Evolutionary conservation across 345 rosid genomes (phyloP).

Genomic region (Hibiscus syriacus): DNA sequence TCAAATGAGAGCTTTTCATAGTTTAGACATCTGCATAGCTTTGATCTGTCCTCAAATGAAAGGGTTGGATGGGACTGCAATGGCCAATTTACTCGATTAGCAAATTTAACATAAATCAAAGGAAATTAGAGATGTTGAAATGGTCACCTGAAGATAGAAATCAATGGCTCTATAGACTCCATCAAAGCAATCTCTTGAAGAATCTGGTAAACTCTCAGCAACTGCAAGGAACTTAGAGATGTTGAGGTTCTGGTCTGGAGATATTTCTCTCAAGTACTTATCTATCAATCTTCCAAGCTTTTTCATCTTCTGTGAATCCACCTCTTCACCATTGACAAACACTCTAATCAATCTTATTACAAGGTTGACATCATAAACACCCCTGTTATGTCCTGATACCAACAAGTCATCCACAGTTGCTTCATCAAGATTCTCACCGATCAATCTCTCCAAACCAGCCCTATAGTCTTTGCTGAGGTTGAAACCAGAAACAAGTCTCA

Average conservation of each 20-base stretch:
- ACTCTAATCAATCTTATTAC: conserved; percentile 48
- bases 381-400: conserved; percentile 38
- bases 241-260: conserved; percentile 66
- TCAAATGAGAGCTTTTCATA: conserved; percentile 63
- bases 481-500: conserved; percentile 41
- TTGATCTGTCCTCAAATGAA: conserved; percentile 52
- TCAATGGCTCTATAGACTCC: conserved; percentile 78
- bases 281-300: conserved; percentile 52
- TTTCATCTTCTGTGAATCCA: conserved; percentile 24
- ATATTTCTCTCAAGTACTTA: conserved; percentile 58
- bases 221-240: conserved; percentile 56
- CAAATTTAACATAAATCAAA: not conserved
- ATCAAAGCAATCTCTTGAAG: conserved; percentile 67
- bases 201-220: conserved; percentile 68
- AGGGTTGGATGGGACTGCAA: conserved; percentile 67
- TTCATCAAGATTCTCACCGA: conserved; percentile 58
- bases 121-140: not conserved
- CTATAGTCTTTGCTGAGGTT: conserved; percentile 48
- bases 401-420: conserved; percentile 73
- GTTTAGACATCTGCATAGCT: conserved; percentile 57
- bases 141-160: conserved; percentile 62
- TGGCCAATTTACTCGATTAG: not conserved
- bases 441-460: conserved; percentile 49
- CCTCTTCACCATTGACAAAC: conserved; percentile 27
- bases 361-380: conserved; percentile 54